These are phyloP conservation scores for Nicotiana knightiana DNA, from an alignment of 257 asterid genomes.

Conservation along the genomic window DNA sequence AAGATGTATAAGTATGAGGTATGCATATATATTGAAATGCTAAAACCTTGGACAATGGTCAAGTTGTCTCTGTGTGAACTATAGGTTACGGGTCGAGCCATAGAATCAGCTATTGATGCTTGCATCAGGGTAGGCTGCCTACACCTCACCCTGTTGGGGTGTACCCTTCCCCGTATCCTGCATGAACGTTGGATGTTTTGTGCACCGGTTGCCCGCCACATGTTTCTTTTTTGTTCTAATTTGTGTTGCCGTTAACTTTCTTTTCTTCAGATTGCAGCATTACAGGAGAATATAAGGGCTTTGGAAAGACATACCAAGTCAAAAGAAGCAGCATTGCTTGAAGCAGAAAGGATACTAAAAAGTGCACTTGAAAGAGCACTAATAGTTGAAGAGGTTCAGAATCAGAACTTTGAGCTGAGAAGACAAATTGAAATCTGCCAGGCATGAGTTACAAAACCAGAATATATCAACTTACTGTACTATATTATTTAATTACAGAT, in stretches of 20 bases:
- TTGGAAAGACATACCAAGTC: slow-evolving; percentile 67
- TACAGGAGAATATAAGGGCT: slow-evolving; percentile 68
- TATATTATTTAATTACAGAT: too few relatives aligned
- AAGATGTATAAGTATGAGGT: slow-evolving; percentile 75
- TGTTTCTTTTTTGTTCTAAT: background rate
- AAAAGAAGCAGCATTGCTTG: slow-evolving; percentile 81
- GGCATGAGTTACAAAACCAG: slow-evolving; percentile 27
- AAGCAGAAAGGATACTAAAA: slow-evolving; percentile 69
- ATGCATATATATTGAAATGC: background rate
- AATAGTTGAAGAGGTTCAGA: slow-evolving; percentile 79
- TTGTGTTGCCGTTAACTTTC: background rate
- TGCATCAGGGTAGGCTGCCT: too few relatives aligned
- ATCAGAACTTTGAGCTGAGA: slow-evolving; percentile 66
- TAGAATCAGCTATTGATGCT: too few relatives aligned
- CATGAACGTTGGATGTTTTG: too few relatives aligned
- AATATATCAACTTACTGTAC: background rate
- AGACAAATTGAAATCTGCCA: slow-evolving; percentile 82
- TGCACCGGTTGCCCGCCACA: background rate
- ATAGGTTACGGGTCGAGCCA: too few relatives aligned
- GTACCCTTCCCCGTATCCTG: too few relatives aligned
- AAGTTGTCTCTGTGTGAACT: too few relatives aligned
- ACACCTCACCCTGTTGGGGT: too few relatives aligned
- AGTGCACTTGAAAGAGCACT: slow-evolving; percentile 85
- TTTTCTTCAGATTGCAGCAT: slow-evolving; percentile 45
- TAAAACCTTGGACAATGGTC: background rate